Conservation (phyloP, 148 eudicot species). For the Chenopodium berlandieri region DNA sequence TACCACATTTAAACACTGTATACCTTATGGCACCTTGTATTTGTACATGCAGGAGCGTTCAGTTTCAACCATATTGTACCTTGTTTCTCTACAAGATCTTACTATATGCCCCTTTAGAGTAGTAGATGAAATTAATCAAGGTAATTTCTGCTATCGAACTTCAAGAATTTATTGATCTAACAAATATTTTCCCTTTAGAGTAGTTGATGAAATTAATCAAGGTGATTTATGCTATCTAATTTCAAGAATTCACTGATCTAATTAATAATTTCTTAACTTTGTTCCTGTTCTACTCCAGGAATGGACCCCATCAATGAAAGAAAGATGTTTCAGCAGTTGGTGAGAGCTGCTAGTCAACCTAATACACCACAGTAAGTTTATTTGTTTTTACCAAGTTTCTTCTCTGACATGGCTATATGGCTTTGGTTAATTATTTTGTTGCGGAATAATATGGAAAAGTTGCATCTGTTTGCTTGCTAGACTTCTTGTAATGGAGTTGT, state of each 20-base stretch:
- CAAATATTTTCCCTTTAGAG: conserved; percentile 61
- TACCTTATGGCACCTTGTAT: conserved; percentile 21
- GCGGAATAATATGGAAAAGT: background rate
- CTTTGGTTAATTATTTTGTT: background rate
- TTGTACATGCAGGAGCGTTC: conserved; percentile 80
- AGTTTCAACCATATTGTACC: conserved; percentile 94
- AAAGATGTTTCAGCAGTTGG: conserved; percentile 98
- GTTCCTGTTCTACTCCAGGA: conserved; percentile 43
- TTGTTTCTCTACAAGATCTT: conserved; percentile 95
- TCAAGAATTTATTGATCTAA: background rate
- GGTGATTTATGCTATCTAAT: conserved; percentile 37
- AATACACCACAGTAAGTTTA: conserved; percentile 93
- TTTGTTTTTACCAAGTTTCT: background rate
- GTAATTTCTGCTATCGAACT: conserved; percentile 28
- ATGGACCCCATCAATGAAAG: conserved; percentile 98
- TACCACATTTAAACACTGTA: conserved; percentile 16
- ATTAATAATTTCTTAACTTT: background rate
- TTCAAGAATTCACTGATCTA: background rate
- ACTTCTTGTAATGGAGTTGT: background rate
- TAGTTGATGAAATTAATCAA: conserved; percentile 98
- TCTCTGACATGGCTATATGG: conserved; percentile 4
- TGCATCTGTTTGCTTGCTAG: background rate
- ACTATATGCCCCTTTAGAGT: conserved; percentile 98
- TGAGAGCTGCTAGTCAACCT: conserved; percentile 89
- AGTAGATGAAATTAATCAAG: conserved; percentile 99